Base-by-base conservation (phyloP, 441 rosid genomes). In the Pelargonium citronellum region DNA sequence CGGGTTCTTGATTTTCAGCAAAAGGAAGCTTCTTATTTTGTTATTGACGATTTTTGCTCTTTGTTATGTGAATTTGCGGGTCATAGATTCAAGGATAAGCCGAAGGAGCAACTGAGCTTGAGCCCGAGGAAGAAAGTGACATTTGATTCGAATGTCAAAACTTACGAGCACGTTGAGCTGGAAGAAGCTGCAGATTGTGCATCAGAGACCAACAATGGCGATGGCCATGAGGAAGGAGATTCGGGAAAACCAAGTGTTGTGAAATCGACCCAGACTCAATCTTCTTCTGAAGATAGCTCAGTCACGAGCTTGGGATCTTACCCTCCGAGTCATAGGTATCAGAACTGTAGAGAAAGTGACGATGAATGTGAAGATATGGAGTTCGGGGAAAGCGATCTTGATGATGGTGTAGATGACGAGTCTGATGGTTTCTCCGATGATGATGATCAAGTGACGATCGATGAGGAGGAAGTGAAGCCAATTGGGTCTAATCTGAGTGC, bases 331-430 rank as follows among this genome's bases (percentile, higher is more conserved):
- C 87, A 89, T 65, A 84, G 99, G 79, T 94, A 94, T 67, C 89
- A 82, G 84, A 91, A 88, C 67, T 91, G 95, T 71, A 83, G 95
- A 78, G 97, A 93, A 39, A 91, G 96, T 37, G 98, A 89, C 34
- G 95, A 91, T 64, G 90, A 86, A 67, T 86, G 76, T 5, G 85
- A 80, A 71, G 87, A 77, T 69, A 70, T 88, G 44, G 92, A 82
- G 37, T 79, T 73, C 19, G 87, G 68, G 7, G 89, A 85, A 66
- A 85, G 90, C 41, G 91, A 87, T 75, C 49, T 79, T 1, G 87
- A 85, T 2, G 86, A 86, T 75, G 79, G 69, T 16, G 79, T 75
- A n/a, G 81, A 74, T 13, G 81, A 76, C 6, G 85, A 79, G 0
- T 75, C 68, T 2, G 83, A 78, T 9, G 71, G 71, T 19, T 81